Conservation (phyloP, 148 eudicot species). For the Nepenthes gracilis region DNA sequence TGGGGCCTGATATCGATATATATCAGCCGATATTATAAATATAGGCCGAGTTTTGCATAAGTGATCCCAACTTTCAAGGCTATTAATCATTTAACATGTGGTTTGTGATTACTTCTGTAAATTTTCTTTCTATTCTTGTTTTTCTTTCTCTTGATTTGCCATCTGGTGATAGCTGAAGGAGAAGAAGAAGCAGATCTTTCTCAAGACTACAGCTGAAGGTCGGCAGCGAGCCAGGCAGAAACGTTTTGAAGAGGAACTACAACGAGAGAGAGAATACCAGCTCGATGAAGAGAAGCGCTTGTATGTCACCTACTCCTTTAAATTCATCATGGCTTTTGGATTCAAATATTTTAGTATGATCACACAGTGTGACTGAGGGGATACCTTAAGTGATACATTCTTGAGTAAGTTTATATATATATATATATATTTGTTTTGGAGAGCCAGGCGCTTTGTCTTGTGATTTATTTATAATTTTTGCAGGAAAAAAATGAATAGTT, state of each 20-base stretch:
- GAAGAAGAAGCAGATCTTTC: constrained; percentile 77
- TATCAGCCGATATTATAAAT: too few species aligned
- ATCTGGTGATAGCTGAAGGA: constrained; percentile 57
- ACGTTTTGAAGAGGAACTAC: constrained; percentile 76
- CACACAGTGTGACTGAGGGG: not conserved
- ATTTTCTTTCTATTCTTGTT: not conserved
- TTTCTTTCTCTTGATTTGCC: constrained; percentile 3
- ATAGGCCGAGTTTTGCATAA: too few species aligned
- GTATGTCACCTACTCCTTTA: constrained; percentile 32
- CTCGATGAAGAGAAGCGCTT: constrained; percentile 81
- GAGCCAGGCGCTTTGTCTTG: too few species aligned
- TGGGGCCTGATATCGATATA: too few species aligned
- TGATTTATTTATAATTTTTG: too few species aligned
- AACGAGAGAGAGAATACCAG: constrained; percentile 63
- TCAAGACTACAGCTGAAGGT: constrained; percentile 90
- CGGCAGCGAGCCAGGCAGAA: constrained; percentile 95
- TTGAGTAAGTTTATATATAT: too few species aligned
- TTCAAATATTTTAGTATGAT: not conserved
- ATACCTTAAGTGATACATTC: not conserved
- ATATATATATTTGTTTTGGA: too few species aligned
- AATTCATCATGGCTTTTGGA: not conserved
- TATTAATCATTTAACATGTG: too few species aligned
- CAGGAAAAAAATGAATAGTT: too few species aligned
- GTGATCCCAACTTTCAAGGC: too few species aligned
- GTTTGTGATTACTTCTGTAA: not conserved